Conservation (phyloP, 1,284 basidiomycete species). For the Rhodotorula sp. region DNA sequence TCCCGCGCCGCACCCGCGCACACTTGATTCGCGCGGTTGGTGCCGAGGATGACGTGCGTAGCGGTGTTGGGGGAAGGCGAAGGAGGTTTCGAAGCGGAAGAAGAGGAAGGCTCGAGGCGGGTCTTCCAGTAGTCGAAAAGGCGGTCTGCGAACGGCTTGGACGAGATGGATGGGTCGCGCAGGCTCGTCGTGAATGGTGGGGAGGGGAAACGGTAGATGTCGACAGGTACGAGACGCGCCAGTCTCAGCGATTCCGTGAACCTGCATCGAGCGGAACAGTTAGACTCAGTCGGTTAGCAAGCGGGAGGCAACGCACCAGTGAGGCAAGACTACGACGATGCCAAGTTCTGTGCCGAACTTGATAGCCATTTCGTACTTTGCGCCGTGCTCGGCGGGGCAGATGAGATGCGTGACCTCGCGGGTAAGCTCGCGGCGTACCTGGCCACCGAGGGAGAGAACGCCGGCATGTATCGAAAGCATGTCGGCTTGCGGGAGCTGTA, state of each 20-base stretch:
- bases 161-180: constrained; percentile 26
- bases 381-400: constrained; percentile 53
- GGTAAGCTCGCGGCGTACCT: constrained; percentile 70
- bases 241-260: constrained; percentile 63
- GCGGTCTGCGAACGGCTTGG: constrained; percentile 29
- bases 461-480: constrained; percentile 69
- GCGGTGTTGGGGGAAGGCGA: constrained; percentile 13
- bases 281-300: too few species aligned
- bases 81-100: constrained; percentile 1
- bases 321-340: constrained; percentile 44
- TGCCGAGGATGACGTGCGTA: constrained; percentile 18
- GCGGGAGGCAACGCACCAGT: constrained; percentile 35
- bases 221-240: constrained; percentile 59
- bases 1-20: background rate
- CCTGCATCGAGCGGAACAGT: constrained; percentile 20
- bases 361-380: constrained; percentile 41
- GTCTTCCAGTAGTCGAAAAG: constrained; percentile 25
- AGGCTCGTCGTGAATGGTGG: constrained; percentile 43
- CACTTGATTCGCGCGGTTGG: background rate
- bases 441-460: constrained; percentile 74
- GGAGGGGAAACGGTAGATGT: constrained; percentile 68
- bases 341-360: constrained; percentile 39
- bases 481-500: constrained; percentile 62
- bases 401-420: constrained; percentile 83
- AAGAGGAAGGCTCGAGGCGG: background rate